Evolutionary conservation across 805 yeast species (phyloP).

Genomic region (Pichia phayaonensis): DNA sequence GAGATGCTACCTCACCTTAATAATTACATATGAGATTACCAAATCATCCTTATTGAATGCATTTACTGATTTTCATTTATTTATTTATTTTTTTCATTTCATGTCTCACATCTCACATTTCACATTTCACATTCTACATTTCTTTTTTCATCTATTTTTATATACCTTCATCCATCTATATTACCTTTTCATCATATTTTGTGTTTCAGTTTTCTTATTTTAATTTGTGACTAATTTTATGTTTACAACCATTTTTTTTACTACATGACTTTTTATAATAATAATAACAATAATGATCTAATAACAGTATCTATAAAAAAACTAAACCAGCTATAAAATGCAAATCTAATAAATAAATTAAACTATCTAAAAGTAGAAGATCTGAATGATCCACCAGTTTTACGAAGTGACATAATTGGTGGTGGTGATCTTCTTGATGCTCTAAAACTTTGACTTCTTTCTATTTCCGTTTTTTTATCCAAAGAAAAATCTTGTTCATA

Average conservation of each 20-base stretch:
- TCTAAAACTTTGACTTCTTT: conserved; percentile 24
- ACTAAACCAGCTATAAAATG: background rate
- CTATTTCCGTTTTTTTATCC: conserved; percentile 24
- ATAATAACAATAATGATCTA: no score
- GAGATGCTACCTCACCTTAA: background rate
- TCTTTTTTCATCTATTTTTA: background rate
- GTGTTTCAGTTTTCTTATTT: background rate
- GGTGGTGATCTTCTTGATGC: conserved; percentile 17
- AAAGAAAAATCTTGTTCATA: conserved; percentile 21
- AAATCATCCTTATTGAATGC: background rate
- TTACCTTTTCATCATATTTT: background rate
- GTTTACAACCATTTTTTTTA: background rate
- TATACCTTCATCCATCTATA: background rate
- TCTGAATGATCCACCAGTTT: conserved; percentile 5
- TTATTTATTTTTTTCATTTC: background rate
- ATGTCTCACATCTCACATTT: background rate
- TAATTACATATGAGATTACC: background rate
- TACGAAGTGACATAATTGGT: background rate
- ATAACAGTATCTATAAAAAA: background rate
- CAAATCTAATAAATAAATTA: background rate
- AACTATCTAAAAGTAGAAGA: background rate
- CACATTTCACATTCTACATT: no score
- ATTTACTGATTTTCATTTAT: background rate
- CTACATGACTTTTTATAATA: no score
- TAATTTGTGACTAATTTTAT: background rate